Conservation (phyloP, 805 yeast species). For the Grigorovia humatica region DNA sequence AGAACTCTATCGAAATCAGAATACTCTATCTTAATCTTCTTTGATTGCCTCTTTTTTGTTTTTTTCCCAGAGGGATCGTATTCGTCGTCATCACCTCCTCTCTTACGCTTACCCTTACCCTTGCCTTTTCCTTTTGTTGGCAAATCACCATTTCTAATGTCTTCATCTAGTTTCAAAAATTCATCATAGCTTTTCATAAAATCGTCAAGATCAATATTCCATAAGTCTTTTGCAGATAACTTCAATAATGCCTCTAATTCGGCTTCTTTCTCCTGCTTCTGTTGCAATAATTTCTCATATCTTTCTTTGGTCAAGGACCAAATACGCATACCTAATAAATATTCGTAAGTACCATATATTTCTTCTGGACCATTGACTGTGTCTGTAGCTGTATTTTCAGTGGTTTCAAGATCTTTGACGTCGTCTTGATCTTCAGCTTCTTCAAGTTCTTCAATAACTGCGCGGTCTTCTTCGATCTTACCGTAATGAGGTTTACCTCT, state of each 20-base stretch:
- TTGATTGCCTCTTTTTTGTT: conserved; percentile 14
- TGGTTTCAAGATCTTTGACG: conserved; percentile 33
- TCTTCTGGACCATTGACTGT: conserved; percentile 38
- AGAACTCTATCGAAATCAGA: conserved; percentile 20
- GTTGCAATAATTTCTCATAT: conserved; percentile 67
- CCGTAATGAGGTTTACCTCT: conserved; percentile 53
- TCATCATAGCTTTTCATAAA: conserved; percentile 57
- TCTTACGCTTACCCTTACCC: conserved; percentile 28
- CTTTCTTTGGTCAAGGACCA: conserved; percentile 90
- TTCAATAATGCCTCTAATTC: conserved; percentile 59
- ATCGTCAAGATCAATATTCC: conserved; percentile 74
- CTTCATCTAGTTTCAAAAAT: conserved; percentile 57
- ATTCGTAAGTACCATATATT: conserved; percentile 63
- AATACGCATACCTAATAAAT: conserved; percentile 81
- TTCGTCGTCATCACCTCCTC: conserved; percentile 24
- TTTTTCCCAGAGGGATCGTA: conserved; percentile 21
- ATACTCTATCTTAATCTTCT: conserved; percentile 20
- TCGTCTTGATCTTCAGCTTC: conserved; percentile 33
- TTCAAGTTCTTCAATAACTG: conserved; percentile 25
- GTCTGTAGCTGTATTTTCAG: conserved; percentile 24
- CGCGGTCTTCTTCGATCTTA: conserved; percentile 21
- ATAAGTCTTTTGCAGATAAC: conserved; percentile 73
- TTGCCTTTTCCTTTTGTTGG: conserved; percentile 34
- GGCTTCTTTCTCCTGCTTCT: conserved; percentile 59
- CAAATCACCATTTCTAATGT: conserved; percentile 42